These are phyloP conservation scores for Boechera divaricarpa DNA, from an alignment of 345 rosid genomes.

Conservation along the genomic window DNA sequence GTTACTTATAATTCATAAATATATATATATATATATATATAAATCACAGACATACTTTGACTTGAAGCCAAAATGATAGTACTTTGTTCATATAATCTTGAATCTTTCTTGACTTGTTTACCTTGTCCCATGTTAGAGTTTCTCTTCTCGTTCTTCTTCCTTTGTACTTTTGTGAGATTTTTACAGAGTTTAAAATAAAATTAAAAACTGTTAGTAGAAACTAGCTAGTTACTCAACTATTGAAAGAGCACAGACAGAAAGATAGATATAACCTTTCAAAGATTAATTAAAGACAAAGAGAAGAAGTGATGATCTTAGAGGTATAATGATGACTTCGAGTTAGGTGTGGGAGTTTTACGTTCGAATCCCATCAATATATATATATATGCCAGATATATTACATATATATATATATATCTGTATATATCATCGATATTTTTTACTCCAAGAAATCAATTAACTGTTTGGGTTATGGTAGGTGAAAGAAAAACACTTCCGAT, in stretches of 20 bases:
- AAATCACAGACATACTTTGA: conserved; percentile 39
- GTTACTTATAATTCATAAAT: background rate
- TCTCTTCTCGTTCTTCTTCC: conserved; percentile 21
- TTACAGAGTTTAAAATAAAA: background rate
- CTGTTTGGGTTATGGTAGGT: conserved; percentile 36
- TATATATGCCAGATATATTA: conserved; percentile 24
- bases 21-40: background rate
- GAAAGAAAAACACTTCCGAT: conserved; percentile 6
- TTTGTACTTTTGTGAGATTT: background rate
- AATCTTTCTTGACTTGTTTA: conserved; percentile 34
- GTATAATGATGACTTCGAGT: conserved; percentile 20
- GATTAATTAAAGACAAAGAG: conserved; percentile 9
- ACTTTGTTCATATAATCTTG: conserved; percentile 22
- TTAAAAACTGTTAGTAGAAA: background rate
- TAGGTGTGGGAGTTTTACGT: conserved; percentile 42
- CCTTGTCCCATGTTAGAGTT: conserved; percentile 34
- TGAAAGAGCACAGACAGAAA: background rate
- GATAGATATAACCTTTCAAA: conserved; percentile 12
- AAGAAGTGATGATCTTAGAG: conserved; percentile 13
- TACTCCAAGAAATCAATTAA: conserved; percentile 35
- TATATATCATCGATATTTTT: conserved; percentile 8
- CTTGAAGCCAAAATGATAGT: conserved; percentile 28
- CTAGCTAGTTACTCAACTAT: background rate
- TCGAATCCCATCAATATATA: conserved; percentile 21
- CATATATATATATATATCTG: conserved; percentile 15